Conservation (phyloP, 2,329 filamentous ascomycete species). For the Sarocladium oryzae region DNA sequence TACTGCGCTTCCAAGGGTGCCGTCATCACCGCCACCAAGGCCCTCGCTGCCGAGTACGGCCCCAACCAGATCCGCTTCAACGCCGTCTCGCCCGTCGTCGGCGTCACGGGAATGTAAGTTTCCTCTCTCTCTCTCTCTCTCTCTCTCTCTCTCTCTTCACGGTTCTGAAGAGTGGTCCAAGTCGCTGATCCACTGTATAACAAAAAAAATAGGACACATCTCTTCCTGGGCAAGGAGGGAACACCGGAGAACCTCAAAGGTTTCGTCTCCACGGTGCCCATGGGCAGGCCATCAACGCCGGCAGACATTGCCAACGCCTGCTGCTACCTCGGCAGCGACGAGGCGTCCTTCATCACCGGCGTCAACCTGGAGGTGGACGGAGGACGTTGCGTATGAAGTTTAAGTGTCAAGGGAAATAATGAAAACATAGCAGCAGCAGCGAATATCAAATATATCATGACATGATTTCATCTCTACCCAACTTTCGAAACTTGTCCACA, state of each 20-base stretch:
- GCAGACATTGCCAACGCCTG: conserved; percentile 62
- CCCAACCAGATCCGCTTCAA: conserved; percentile 68
- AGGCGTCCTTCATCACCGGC: conserved; percentile 64
- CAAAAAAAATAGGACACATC: conserved; percentile 33
- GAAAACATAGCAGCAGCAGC: too few species aligned
- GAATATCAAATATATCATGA: too few species aligned
- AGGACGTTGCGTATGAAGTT: conserved; percentile 20
- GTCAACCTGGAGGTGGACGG: conserved; percentile 52
- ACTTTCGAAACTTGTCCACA: too few species aligned
- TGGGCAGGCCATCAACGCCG: conserved; percentile 40
- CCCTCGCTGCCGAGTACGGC: conserved; percentile 66
- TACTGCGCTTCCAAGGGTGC: conserved; percentile 66
- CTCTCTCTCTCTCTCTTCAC: too few species aligned
- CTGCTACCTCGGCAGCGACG: conserved; percentile 60
- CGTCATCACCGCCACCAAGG: conserved; percentile 51
- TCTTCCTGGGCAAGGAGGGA: conserved; percentile 55
- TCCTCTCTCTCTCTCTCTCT: not conserved
- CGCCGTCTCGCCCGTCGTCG: conserved; percentile 61
- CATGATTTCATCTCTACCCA: too few species aligned
- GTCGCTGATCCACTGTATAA: too few species aligned
- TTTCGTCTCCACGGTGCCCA: conserved; percentile 47
- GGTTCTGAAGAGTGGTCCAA: too few species aligned
- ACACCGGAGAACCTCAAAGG: conserved; percentile 53
- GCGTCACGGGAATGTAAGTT: conserved; percentile 53
- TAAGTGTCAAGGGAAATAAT: too few species aligned